These are phyloP conservation scores for Clarireedia paspali DNA, from an alignment of 2,329 filamentous ascomycete species.

Conservation along the genomic window DNA sequence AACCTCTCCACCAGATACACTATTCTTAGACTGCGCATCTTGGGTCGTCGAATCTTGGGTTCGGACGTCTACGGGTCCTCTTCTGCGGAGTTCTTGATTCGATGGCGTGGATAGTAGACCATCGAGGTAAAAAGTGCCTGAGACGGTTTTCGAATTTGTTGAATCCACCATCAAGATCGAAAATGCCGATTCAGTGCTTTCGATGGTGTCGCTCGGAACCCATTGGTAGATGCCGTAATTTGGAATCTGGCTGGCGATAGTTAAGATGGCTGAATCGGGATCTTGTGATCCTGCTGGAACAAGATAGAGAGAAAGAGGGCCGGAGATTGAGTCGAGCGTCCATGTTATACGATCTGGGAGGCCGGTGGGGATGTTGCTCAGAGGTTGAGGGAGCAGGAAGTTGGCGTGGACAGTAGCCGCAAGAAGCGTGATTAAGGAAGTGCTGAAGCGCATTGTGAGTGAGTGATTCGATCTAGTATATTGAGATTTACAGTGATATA, in stretches of 20 bases:
- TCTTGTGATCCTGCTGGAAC: neutral
- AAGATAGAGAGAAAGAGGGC: conserved; percentile 2
- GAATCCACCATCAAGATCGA: conserved; percentile 1
- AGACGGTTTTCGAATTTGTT: neutral
- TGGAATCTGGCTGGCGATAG: neutral
- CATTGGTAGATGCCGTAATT: neutral
- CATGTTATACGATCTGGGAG: neutral
- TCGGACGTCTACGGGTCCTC: neutral
- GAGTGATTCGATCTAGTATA: neutral
- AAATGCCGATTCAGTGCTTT: neutral
- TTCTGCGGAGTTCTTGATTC: neutral
- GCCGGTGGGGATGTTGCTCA: neutral
- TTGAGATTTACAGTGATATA: neutral
- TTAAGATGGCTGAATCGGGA: neutral
- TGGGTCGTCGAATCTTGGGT: neutral
- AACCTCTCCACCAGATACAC: too few relatives aligned
- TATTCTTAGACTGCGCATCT: too few relatives aligned
- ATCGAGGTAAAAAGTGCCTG: neutral
- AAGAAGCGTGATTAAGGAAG: neutral
- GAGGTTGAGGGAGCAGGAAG: neutral
- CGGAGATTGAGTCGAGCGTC: neutral
- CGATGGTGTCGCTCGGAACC: neutral
- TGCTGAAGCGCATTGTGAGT: neutral
- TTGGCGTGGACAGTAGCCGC: neutral
- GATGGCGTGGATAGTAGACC: neutral